Evolutionary conservation across 139 green algal genomes (phyloP), one percentile per base, ranked within the genome.

Genomic region (Chlamydomonas schloesseri): DNA sequence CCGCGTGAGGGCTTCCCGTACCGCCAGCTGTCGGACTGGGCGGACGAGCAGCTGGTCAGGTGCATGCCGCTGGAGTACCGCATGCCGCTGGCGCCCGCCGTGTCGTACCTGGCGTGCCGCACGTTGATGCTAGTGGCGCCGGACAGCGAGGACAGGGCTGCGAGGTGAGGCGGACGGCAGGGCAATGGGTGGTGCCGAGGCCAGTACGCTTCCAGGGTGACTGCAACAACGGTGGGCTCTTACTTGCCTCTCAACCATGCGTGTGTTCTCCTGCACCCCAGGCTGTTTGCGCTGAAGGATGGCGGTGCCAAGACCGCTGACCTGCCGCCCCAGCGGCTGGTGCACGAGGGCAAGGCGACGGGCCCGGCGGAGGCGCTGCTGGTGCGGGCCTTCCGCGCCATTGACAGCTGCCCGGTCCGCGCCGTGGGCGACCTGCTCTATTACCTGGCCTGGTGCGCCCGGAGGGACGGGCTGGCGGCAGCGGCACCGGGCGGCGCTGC

Each of bases 341-440:
- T 37, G 14, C 65, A 14, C 65, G 36, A 29, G 26, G n/a, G 65
- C 9, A 17, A n/a, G 34, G 34, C 26, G 36, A 34, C 15, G 20
- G 34, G 69, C 17, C 15, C n/a, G 34, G 42, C 78, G 3, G 62
- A 84, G 64, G 60, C 60, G 24, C 18, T 67, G 60, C 60, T 67
- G 60, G 60, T 67, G 60, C 1, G 3, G 18, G 78, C 60, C 17
- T 74, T 84, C 29, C 62, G 23, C 64, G 3, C 28, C 20, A 75
- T 84, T 31, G 8, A 21, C 20, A 36, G 17, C 62, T 9, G 55
- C 46, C 68, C 68, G 6, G 21, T 60, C 68, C 70, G 24, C 8
- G 80, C 42, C 31, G 53, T 77, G n/a, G 80, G 80, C 50, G 80
- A 86, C 67, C 47, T 86, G 23, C 68, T 86, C 31, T 86, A 86